These are phyloP conservation scores for Brassica balearica DNA, from an alignment of 441 rosid species.

Conservation along the genomic window DNA sequence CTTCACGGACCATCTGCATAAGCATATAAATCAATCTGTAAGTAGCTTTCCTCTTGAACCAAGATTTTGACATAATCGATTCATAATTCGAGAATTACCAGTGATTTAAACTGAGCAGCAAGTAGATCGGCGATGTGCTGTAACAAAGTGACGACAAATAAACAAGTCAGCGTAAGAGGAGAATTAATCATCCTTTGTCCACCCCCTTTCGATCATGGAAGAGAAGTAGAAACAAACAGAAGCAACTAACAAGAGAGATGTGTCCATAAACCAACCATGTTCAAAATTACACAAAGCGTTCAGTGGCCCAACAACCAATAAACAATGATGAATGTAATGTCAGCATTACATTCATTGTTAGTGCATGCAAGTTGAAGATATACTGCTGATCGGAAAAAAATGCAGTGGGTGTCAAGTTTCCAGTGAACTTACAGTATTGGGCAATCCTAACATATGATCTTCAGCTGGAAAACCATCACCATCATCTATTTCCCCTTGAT, in stretches of 20 bases:
- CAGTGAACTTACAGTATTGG: slow-evolving; percentile 78
- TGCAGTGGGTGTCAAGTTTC: slow-evolving; percentile 11
- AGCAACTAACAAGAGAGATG: slow-evolving; percentile 24
- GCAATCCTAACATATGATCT: slow-evolving; percentile 78
- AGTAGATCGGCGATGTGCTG: slow-evolving; percentile 96
- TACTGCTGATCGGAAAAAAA: slow-evolving; percentile 17
- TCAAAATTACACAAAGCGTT: slow-evolving; percentile 18
- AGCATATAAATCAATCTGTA: slow-evolving; percentile 32
- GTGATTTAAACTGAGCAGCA: slow-evolving; percentile 66
- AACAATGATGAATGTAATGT: slow-evolving; percentile 12
- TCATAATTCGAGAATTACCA: slow-evolving; percentile 62
- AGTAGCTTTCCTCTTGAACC: slow-evolving; percentile 34
- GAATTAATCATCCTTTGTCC: slow-evolving; percentile 15
- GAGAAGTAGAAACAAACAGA: slow-evolving; percentile 23
- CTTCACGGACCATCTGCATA: slow-evolving; percentile 83
- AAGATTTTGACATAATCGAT: slow-evolving; percentile 21
- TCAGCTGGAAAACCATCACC: slow-evolving; percentile 73
- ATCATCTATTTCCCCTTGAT: slow-evolving; percentile 84
- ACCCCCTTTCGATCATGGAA: neutral
- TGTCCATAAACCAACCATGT: slow-evolving; percentile 23
- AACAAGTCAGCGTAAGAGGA: slow-evolving; percentile 41
- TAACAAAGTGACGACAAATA: slow-evolving; percentile 43
- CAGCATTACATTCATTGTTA: slow-evolving; percentile 6
- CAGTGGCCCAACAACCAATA: slow-evolving; percentile 24
- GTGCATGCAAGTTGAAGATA: slow-evolving; percentile 25